phyloP scores from a whole-genome alignment of 2,329 filamentous ascomycete genomes.

The Alternaria atra region DNA sequence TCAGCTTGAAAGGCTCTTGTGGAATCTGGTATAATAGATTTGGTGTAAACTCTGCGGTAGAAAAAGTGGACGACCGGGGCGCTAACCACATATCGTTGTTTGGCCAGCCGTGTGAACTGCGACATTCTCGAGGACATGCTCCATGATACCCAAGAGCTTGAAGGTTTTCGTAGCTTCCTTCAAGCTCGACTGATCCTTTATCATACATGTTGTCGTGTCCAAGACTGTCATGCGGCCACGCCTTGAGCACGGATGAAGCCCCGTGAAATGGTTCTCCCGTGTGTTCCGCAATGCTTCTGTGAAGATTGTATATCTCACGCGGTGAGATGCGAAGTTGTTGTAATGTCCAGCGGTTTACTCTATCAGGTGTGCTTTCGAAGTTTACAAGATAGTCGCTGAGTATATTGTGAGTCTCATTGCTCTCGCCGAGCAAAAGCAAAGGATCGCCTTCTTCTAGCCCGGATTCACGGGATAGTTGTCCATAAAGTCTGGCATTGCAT shows the following conservation, averaged over 20 bases:
- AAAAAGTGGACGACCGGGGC: not conserved
- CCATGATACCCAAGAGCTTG: no score
- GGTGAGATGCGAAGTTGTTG: constrained; percentile 28
- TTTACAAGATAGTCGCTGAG: constrained; percentile 23
- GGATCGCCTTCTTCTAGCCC: constrained; percentile 9
- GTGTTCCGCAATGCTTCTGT: constrained; percentile 2
- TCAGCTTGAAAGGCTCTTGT: not conserved
- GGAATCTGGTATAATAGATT: not conserved
- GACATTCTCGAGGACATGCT: constrained; percentile 20
- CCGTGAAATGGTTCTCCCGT: no score
- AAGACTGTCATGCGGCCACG: not conserved
- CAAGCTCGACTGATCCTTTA: not conserved
- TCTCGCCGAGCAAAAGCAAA: constrained; percentile 14
- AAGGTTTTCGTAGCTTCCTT: not conserved
- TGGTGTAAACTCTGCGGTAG: not conserved
- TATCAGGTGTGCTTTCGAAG: constrained; percentile 22
- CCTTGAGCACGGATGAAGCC: no score
- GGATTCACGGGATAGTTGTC: no score
- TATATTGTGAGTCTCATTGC: constrained; percentile 15
- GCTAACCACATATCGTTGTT: not conserved
- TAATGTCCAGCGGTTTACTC: constrained; percentile 26
- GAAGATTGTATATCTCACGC: constrained; percentile 18
- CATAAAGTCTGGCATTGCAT: not conserved
- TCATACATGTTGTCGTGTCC: not conserved
- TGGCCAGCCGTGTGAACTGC: constrained; percentile 9